Base-by-base conservation (phyloP, 2,329 filamentous ascomycete species). In the Ophiosphaerella narmari region DNA sequence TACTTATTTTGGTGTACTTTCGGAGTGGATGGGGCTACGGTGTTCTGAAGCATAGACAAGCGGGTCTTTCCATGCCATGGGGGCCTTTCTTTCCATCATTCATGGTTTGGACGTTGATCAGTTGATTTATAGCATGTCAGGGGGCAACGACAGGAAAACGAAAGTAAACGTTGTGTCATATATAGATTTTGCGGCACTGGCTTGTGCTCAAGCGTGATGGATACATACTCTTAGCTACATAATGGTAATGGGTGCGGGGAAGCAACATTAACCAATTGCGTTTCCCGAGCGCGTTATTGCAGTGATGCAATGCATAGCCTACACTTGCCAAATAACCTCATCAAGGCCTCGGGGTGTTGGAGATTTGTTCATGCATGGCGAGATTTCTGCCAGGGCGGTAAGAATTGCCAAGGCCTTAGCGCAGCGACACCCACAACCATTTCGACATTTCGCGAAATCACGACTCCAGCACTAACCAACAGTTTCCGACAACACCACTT, bases 1-100 rank as follows among this genome's bases (percentile, higher is more conserved):
- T 57, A 52, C 39, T 43, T 50, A 53, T 36, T 54, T 60, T 62
- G 59, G 55, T 53, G 57, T 45, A 50, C 48, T 45, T 49, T 60
- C 54, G 59, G 59, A 57, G 60, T 55, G 63, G 61, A 51, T 48
- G 55, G 51, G 34, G 5, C 42, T 38, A 56, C 46, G 59, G 62
- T 67, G 63, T 68, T 65, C 43, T 59, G 59, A 61, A 59, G 60
- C 60, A 69, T 71, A 72, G 69, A 70, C 62, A 62, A 64, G 60
- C 61, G 55, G 60, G 57, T 64, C 50, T 48, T 60, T 58, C 51
- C 46, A 53, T 51, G 54, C 58, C 48, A 53, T 53, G 52, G 52
- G 47, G 55, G 54, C 51, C 48, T 53, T 49, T 40, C 55, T 54
- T 37, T 33, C 32, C 4, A 29, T 51, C 39, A 39, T 44, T 49